Conservation (phyloP, 1,284 basidiomycete species). For the Pseudozyma sp. region DNA sequence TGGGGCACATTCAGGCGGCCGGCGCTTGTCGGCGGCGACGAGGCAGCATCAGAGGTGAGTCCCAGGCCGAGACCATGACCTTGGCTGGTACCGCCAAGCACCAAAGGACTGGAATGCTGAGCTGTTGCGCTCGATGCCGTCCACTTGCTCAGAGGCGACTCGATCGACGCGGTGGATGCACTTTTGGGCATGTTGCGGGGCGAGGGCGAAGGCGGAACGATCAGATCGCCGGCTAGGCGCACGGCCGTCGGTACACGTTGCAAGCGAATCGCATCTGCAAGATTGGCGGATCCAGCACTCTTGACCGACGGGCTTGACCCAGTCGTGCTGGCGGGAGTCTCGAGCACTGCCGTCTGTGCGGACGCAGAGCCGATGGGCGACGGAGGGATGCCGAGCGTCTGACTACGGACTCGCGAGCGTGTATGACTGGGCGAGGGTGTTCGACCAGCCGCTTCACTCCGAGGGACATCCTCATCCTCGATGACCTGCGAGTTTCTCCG, state of each 20-base stretch:
- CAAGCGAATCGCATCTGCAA: constrained; percentile 71
- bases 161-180: constrained; percentile 40
- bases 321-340: constrained; percentile 15
- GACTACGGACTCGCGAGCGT: constrained; percentile 56
- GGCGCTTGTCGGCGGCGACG: constrained; percentile 13
- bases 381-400: constrained; percentile 46
- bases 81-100: constrained; percentile 13
- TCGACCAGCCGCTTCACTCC: constrained; percentile 8
- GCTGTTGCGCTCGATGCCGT: constrained; percentile 10
- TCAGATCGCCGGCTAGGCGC: constrained; percentile 71
- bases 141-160: constrained; percentile 38
- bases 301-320: constrained; percentile 34
- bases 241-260: constrained; percentile 73
- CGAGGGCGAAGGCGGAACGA: constrained; percentile 45
- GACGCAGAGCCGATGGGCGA: constrained; percentile 9
- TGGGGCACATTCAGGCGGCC: constrained; percentile 45
- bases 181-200: constrained; percentile 42
- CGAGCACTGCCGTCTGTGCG: constrained; percentile 11
- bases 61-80: constrained; percentile 41
- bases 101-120: constrained; percentile 20
- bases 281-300: constrained; percentile 12
- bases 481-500: constrained; percentile 33
- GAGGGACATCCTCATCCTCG: constrained; percentile 26
- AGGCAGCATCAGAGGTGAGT: constrained; percentile 23
- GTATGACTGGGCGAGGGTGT: constrained; percentile 23